Base-by-base conservation (phyloP, 2,329 filamentous ascomycete species). In the Colletotrichum euphorbiae region DNA sequence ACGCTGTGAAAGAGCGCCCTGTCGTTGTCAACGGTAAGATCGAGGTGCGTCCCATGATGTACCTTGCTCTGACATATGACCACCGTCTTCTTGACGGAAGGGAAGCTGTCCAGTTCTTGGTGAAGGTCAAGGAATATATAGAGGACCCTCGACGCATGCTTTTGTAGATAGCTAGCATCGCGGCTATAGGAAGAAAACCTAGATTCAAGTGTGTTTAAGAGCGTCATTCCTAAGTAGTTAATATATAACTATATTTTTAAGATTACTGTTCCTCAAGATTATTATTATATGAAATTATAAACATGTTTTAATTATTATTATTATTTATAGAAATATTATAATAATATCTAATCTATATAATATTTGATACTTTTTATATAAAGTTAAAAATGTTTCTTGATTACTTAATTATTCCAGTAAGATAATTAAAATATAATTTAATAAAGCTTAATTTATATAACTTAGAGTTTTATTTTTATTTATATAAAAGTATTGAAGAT, bases 31-130 rank as follows among this genome's bases (percentile, higher is more conserved):
- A 98, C 76, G 96, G 96, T 76, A 97, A 98, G 84, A 86, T 98
- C 66, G 94, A 98, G 80, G 93, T 97, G 74, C 89, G 96, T 73
- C 96, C 96, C n/a, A 98, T 99, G 94, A 99, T 99, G 96, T 98
- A 97, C 81, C 88, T 99, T 72, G 96, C 96, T 46, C 87, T 99
- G 69, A 99, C 96, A 13, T 99, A 99, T 78, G 96, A 99, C 79
- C 96, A 99, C 83, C 92, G 96, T 77, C 89, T 99, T 56, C 86
- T 99, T 24, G 96, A 98, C 79, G 96, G 96, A 57, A 90, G 95
- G 78, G 95, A 98, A 83, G 96, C 95, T 52, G 94, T 97, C 45
- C 96, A 95, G 70, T 98, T 98, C 87, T 85, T 98, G 73, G 91
- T 98, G 70, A 97, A 97, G 88, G 85, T 99, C 76, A 98, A 98